Evolutionary conservation across 2,329 filamentous ascomycete genomes (phyloP), one percentile per base, ranked within the genome.

Genomic region (Cordyceps pruinosa): DNA sequence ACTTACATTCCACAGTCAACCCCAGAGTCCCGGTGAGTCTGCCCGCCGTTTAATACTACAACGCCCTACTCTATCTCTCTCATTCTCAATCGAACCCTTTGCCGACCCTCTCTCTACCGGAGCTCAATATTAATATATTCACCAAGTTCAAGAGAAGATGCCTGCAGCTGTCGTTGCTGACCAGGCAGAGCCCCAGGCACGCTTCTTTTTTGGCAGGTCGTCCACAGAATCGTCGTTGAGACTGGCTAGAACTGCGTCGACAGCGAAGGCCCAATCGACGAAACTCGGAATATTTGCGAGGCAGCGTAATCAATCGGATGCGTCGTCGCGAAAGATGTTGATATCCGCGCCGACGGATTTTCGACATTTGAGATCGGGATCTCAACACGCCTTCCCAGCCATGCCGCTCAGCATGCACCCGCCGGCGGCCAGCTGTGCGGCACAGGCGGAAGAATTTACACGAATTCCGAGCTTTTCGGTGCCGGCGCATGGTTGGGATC

Each of bases 301-400:
- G 19, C 26, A 35, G 65, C 72, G 73, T 55, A 70, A 78, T 63
- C 71, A 74, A 63, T 73, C 77, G 59, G 72, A 75, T 59, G 70
- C 73, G 53, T 70, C 74, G 44, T 71, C 77, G 65, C 80, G 77
- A 69, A 74, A 79, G 68, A 78, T 78, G 66, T 73, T 74, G 59
- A 86, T 86, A 64, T 84, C 82, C 42, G 74, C 74, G 21, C 83
- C 83, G 4, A 77, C 77, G 48, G 74, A 86, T 66, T 86, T 86
- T 64, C 79, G 78, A 47, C 83, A 86, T 70, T 63, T 86, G 49
- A 71, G 78, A 56, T 79, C 77, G 19, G 74, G 73, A 47, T 70
- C 53, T 19, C 53, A 35, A 10, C 44, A 49, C 37, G 45, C 53
- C 26, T 49, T 56, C 19, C 53, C 45, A 8, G 44, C 21, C 8